Conservation (phyloP, 805 yeast species). For the Nakazawaea ishiwadae region DNA sequence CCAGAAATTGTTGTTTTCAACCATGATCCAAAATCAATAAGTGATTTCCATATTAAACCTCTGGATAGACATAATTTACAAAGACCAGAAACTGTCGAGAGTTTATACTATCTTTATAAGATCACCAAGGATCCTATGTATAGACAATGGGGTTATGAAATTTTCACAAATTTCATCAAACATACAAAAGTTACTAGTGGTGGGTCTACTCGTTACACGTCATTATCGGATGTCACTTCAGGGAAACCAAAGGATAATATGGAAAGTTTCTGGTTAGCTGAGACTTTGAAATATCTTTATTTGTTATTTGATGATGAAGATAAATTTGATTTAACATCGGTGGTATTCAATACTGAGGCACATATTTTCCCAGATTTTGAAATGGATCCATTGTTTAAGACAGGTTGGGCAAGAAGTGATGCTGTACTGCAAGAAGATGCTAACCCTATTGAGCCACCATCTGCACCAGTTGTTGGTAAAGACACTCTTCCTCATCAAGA, state of each 20-base stretch:
- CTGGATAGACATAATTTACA: conserved; percentile 80
- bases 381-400: conserved; percentile 43
- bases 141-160: conserved; percentile 87
- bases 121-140: conserved; percentile 77
- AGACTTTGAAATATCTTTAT: conserved; percentile 83
- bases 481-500: no score
- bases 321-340: conserved; percentile 58
- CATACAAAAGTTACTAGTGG: conserved; percentile 48
- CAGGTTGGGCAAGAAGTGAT: conserved; percentile 52
- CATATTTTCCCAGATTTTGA: conserved; percentile 83
- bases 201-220: conserved; percentile 52
- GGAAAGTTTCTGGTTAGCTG: conserved; percentile 94
- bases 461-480: no score
- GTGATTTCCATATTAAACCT: conserved; percentile 66
- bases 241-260: conserved; percentile 60
- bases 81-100: conserved; percentile 92
- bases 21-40: conserved; percentile 34
- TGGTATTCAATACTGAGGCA: conserved; percentile 89
- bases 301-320: conserved; percentile 57
- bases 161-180: conserved; percentile 64
- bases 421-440: background rate
- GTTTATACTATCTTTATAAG: conserved; percentile 73
- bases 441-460: background rate
- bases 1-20: conserved; percentile 91
- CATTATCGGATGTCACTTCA: conserved; percentile 61